Conservation (phyloP, 169 alveolate species). For the Cryptosporidium parvum region DNA sequence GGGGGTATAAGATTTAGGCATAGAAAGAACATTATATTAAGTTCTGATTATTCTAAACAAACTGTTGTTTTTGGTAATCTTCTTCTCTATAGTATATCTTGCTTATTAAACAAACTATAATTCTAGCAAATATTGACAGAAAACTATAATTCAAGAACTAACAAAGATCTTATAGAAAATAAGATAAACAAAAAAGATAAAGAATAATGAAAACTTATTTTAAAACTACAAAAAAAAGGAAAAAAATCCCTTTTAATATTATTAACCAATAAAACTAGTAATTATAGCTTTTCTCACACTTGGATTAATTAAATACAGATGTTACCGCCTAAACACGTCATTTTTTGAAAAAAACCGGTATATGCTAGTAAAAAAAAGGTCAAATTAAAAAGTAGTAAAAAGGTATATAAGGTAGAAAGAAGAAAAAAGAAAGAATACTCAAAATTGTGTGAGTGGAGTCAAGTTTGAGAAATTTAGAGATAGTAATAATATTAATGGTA, state of each 20-base stretch:
- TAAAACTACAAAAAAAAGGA: no score
- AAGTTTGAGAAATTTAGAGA: background rate
- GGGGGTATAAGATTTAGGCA: background rate
- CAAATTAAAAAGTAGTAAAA: background rate
- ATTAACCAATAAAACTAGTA: no score
- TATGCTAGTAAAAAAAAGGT: conserved; percentile 7
- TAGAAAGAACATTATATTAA: background rate
- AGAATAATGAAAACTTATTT: no score
- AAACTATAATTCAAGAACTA: no score
- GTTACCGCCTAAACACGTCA: conserved; percentile 6
- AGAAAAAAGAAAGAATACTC: background rate
- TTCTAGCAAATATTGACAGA: background rate
- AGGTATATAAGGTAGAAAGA: background rate
- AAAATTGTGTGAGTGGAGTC: background rate
- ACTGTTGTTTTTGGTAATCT: background rate
- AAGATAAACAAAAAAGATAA: no score
- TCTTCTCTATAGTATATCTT: background rate
- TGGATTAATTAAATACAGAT: background rate
- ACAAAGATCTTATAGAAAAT: background rate
- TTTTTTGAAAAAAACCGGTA: background rate
- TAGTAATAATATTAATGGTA: background rate
- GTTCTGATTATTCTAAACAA: background rate
- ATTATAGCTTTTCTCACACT: background rate
- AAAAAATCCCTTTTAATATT: background rate
- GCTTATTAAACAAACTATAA: no score